A percentile compares a stretch with the other conserved stretches of the same genome.
phyloP scores from a whole-genome alignment of 139 green algal species.

The Tetraselmis striata region DNA sequence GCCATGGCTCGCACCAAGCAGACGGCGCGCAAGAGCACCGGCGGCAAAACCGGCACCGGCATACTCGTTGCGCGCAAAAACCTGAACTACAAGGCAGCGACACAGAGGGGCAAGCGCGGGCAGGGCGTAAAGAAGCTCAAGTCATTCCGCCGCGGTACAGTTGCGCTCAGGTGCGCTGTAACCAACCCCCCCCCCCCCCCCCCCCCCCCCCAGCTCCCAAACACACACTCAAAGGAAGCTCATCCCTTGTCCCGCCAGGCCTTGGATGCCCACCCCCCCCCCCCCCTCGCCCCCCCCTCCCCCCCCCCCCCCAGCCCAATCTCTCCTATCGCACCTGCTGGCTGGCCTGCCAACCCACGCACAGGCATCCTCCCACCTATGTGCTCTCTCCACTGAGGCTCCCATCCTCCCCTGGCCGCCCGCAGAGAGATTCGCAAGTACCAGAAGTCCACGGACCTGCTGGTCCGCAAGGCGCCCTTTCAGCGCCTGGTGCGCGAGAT shows the following conservation, averaged over 20 bases:
- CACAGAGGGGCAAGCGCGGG: background rate
- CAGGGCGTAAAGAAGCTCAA: background rate
- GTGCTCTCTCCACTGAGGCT: too few relatives aligned
- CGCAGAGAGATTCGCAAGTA: slow-evolving; percentile 37
- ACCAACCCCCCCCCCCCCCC: too few relatives aligned
- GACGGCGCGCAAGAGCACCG: slow-evolving; percentile 42
- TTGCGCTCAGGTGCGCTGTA: slow-evolving; percentile 1
- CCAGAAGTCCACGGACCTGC: slow-evolving; percentile 36
- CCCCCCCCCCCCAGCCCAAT: too few relatives aligned
- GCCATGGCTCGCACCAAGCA: slow-evolving; percentile 65
- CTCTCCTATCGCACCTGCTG: too few relatives aligned
- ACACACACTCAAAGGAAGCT: too few relatives aligned
- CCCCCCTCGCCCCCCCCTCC: too few relatives aligned
- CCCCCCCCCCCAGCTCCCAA: too few relatives aligned
- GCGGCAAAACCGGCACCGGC: slow-evolving; percentile 18
- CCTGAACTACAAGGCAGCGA: slow-evolving; percentile 31
- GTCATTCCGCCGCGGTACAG: slow-evolving; percentile 1
- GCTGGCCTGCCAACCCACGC: too few relatives aligned
- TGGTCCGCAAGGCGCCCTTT: slow-evolving; percentile 42
- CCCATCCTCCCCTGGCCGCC: too few relatives aligned
- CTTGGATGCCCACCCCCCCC: too few relatives aligned
- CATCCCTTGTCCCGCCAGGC: too few relatives aligned
- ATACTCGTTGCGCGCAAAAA: slow-evolving; percentile 27
- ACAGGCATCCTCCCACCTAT: too few relatives aligned
- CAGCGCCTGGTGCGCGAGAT: slow-evolving; percentile 47